Base-by-base conservation (phyloP, 2,329 filamentous ascomycete species). In the Aspergillus pseudonomiae region DNA sequence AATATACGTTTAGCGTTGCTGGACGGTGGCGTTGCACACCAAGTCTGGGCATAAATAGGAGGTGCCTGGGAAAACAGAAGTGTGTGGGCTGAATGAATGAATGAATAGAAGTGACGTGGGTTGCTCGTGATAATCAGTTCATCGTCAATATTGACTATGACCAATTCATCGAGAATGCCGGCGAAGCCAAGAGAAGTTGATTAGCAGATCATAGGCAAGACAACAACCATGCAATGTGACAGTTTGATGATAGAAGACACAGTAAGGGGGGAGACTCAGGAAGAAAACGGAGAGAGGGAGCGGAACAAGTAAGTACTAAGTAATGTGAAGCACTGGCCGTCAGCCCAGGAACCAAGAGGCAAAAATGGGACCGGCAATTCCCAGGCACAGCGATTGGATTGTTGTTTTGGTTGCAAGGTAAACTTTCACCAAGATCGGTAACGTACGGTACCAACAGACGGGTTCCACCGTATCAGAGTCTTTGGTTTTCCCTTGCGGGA, bases 101-200 rank as follows among this genome's bases (percentile, higher is more conserved):
- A 57, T n/a, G 45, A 59, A 28, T 28, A 28, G 26, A 50, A 36
- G 61, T 65, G 65, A 67, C 63, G 65, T 67, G 65, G 60, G 60
- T 64, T 57, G 21, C 60, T 62, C 19, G 67, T 65, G 68, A 67
- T 67, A 61, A 68, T 70, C 68, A 67, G 67, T 59, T 66, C 63
- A 66, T 66, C 55, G 59, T 63, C 63, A 56, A 36, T 16, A 36
- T 59, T 46, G 55, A 57, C 59, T 28, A 59, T 34, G 53, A 41
- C 63, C 62, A 64, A 63, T 65, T 63, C 64, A 63, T 64, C 41
- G 57, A 64, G 67, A 70, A 69, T 26, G 39, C 55, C 62, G 30
- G 62, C 41, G 68, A 69, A 69, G 41, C 59, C 30, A 34, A 59
- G 53, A 63, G 69, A 68, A 58, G 46, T 28, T 41, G 60, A 60